phyloP scores from a whole-genome alignment of 2,329 filamentous ascomycete genomes.

The Bimuria novae-zelandiae region DNA sequence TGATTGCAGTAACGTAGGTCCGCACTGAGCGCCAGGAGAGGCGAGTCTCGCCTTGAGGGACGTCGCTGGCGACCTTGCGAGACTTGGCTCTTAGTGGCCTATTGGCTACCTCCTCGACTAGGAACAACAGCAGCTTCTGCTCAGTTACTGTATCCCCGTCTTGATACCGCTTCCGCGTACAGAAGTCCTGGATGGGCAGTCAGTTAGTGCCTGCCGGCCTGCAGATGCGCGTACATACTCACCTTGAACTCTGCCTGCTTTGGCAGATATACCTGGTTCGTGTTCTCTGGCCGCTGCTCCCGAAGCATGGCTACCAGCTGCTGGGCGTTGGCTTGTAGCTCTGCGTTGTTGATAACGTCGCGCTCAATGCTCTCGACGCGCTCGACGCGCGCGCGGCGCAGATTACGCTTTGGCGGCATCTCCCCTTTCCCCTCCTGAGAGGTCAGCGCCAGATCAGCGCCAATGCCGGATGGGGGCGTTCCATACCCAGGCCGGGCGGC shows the following conservation, averaged over 20 bases:
- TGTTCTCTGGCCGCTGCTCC: slow-evolving; percentile 8
- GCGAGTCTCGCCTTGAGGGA: slow-evolving; percentile 4
- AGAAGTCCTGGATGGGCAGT: background rate
- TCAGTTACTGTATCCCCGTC: slow-evolving; percentile 6
- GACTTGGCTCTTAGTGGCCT: slow-evolving; percentile 7
- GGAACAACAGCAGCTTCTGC: slow-evolving; percentile 11
- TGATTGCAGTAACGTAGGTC: slow-evolving; percentile 5
- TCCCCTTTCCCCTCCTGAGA: too few species aligned
- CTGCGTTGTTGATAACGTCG: slow-evolving; percentile 1
- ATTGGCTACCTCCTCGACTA: slow-evolving; percentile 4
- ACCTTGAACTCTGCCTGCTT: slow-evolving; percentile 13
- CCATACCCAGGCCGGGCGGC: too few species aligned
- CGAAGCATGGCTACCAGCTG: slow-evolving; percentile 8
- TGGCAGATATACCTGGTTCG: slow-evolving; percentile 6
- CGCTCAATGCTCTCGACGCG: background rate
- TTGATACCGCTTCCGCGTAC: slow-evolving; percentile 3
- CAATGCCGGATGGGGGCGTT: too few species aligned
- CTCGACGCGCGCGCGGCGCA: background rate
- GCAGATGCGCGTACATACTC: background rate
- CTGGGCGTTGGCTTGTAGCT: slow-evolving; percentile 10
- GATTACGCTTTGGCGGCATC: background rate
- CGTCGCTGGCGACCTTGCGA: slow-evolving; percentile 5
- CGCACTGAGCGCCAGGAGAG: slow-evolving; percentile 7
- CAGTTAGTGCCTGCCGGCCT: too few species aligned
- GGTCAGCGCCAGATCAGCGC: too few species aligned